Evolutionary conservation across 495 filamentous ascomycete species (phyloP).

Genomic region (Daldinia decipiens): DNA sequence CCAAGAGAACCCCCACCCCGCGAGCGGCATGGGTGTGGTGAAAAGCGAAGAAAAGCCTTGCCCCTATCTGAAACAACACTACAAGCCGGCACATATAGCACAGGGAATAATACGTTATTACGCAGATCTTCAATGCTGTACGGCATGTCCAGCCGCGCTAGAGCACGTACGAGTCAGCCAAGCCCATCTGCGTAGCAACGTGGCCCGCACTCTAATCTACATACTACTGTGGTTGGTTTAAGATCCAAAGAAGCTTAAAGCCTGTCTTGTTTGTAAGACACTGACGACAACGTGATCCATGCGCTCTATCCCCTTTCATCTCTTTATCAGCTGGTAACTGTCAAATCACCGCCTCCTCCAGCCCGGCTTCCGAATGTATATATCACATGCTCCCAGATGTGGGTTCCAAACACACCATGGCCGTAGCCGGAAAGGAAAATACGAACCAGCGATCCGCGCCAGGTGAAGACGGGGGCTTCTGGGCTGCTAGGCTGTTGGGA

Average conservation of each 20-base stretch:
- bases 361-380: conserved; percentile 19
- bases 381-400: conserved; percentile 42
- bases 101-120: conserved; percentile 23
- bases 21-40: conserved; percentile 21
- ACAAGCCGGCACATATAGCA: conserved; percentile 24
- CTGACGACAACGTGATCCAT: conserved; percentile 36
- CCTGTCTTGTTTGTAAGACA: conserved; percentile 32
- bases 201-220: conserved; percentile 23
- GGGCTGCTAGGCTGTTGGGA: not conserved
- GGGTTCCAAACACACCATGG: conserved; percentile 30
- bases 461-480: conserved; percentile 20
- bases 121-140: conserved; percentile 38
- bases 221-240: conserved; percentile 31
- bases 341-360: conserved; percentile 35
- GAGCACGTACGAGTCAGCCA: conserved; percentile 31
- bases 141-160: conserved; percentile 44
- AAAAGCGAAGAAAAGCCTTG: conserved; percentile 9
- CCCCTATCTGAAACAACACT: conserved; percentile 38
- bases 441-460: conserved; percentile 19
- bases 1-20: conserved; percentile 15
- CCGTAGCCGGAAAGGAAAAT: conserved; percentile 10
- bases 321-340: conserved; percentile 28
- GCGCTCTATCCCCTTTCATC: conserved; percentile 37
- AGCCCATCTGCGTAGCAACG: conserved; percentile 9
- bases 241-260: conserved; percentile 37